Base-by-base conservation (phyloP, 2,329 filamentous ascomycete species). In the Sclerotiophoma versabilis region DNA sequence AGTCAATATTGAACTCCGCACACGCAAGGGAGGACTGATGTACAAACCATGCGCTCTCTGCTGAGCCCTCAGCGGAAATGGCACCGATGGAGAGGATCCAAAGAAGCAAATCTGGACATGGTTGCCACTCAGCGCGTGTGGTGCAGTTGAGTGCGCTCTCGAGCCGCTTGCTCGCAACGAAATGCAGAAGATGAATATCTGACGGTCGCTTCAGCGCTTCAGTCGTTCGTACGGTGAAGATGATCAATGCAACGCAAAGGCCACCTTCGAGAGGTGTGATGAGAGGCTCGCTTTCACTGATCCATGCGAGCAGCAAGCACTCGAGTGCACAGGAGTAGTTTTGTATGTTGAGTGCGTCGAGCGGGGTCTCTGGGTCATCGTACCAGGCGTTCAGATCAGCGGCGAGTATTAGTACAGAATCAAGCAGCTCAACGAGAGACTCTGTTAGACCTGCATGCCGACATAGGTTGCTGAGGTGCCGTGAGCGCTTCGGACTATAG, bases 81-180 rank as follows among this genome's bases (percentile, higher is more conserved):
- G 71, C 64, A 29, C 71, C 73, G 15, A 75, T 70, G 3, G 68
- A 63, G 10, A 75, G 59, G 34, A 75, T 72, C 72, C 72, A 75
- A n/a, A 75, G 50, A 11, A 75, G 65, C 4, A 75, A 55, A 32
- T 74, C 71, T 19, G 71, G 72, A 37, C 68, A 73, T 7, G 50
- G 30, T 9, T 64, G 57, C 72, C 72, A 75, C 34, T 74, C 64
- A 7, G 48, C 49, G 7, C 64, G 63, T 19, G 66, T 69, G 11
- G 71, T 74, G 27, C 68, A 70, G 14, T 63, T 74, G 25, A 75
- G 59, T 17, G 73, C 70, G 49, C 68, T 71, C 36, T 73, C 67
- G 9, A 75, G 65, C 7, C 68, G 63, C 41, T 67, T 70, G 54
- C 66, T 74, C 1, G 71, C 71, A 27, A 64, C 60, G 27, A 62